phyloP scores from a whole-genome alignment of 345 rosid genomes.

The Bruguiera parviflora region DNA sequence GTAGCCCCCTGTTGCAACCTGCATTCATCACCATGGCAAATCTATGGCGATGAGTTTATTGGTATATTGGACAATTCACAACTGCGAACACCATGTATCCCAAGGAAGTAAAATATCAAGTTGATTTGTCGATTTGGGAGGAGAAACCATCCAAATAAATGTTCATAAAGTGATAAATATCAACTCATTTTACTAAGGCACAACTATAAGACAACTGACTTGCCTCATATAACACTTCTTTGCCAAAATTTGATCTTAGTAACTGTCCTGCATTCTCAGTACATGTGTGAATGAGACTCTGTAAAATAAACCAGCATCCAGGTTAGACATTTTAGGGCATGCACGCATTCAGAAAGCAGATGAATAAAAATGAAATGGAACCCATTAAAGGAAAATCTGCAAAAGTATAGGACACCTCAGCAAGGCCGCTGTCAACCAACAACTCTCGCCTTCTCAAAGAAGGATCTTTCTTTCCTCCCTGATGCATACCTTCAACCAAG shows the following conservation, averaged over 20 bases:
- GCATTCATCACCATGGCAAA: constrained; percentile 10
- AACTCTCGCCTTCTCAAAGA: constrained; percentile 70
- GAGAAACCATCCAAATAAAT: not conserved
- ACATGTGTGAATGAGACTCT: constrained; percentile 67
- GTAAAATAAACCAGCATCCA: constrained; percentile 31
- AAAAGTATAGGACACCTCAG: constrained; percentile 58
- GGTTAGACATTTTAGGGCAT: not conserved
- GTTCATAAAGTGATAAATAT: not conserved
- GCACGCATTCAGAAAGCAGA: not conserved
- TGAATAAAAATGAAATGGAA: not conserved
- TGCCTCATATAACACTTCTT: constrained; percentile 81
- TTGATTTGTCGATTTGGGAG: not conserved
- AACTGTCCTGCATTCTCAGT: constrained; percentile 61
- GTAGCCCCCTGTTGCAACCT: constrained; percentile 74
- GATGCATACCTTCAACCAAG: constrained; percentile 13
- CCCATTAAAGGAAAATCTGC: not conserved
- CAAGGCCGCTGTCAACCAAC: constrained; percentile 76
- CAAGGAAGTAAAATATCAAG: not conserved
- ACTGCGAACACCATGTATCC: not conserved
- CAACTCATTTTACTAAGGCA: not conserved
- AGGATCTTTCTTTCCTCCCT: constrained; percentile 74
- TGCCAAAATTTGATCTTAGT: constrained; percentile 69
- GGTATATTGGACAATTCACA: not conserved
- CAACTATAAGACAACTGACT: constrained; percentile 1
- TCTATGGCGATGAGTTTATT: not conserved